These are phyloP conservation scores for Colletotrichum orbiculare DNA, from an alignment of 2,329 filamentous ascomycete genomes.

Conservation along the genomic window DNA sequence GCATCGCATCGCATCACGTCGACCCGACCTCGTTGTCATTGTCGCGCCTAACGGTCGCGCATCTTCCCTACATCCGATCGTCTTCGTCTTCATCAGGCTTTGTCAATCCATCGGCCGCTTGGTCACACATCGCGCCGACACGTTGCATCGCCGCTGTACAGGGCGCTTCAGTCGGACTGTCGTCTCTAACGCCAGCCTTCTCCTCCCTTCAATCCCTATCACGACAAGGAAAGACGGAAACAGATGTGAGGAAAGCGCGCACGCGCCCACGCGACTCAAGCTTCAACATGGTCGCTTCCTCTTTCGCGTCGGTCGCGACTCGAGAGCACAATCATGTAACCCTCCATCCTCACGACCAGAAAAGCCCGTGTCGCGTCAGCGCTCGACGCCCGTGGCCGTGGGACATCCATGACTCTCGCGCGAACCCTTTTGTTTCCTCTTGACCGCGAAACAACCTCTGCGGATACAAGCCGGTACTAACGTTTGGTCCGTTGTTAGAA, in stretches of 20 bases:
- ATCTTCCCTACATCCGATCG: slow-evolving; percentile 7
- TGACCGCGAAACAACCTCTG: slow-evolving; percentile 22
- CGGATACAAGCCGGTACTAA: slow-evolving; percentile 33
- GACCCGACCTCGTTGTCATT: background rate
- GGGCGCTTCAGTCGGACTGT: background rate
- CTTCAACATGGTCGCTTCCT: background rate
- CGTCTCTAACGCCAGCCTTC: background rate
- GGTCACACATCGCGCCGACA: background rate
- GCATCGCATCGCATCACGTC: slow-evolving; percentile 3
- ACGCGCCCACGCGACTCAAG: background rate
- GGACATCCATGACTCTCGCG: slow-evolving; percentile 29
- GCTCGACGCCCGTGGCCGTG: slow-evolving; percentile 16
- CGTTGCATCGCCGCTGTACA: background rate
- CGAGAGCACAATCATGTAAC: slow-evolving; percentile 25
- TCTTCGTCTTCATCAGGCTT: background rate
- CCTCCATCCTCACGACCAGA: background rate
- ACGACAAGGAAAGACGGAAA: background rate
- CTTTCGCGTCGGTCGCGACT: slow-evolving; percentile 2
- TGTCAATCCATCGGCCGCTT: background rate
- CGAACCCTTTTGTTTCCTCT: slow-evolving; percentile 26
- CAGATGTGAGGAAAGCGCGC: too few relatives aligned
- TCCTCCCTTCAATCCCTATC: background rate
- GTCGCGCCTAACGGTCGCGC: slow-evolving; percentile 5
- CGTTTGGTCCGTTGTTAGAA: slow-evolving; percentile 49
- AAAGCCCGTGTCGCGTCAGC: slow-evolving; percentile 30